A percentile compares a stretch with the other conserved stretches of the same genome.
phyloP scores from a whole-genome alignment of 495 filamentous ascomycete genomes.

The Glutinoglossum americanum region DNA sequence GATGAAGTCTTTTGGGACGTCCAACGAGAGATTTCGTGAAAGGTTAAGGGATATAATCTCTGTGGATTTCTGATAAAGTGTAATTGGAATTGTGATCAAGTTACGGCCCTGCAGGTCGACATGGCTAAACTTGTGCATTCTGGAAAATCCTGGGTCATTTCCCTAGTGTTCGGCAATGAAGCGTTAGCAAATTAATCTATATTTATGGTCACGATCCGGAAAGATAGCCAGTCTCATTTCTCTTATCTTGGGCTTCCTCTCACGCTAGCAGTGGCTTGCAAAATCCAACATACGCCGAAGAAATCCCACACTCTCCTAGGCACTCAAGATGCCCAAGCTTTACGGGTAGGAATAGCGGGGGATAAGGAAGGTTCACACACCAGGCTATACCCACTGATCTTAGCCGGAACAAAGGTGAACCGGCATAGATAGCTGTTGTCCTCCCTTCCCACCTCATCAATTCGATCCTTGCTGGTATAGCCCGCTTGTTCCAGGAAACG shows the following conservation, averaged over 20 bases:
- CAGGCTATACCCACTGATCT: conserved; percentile 48
- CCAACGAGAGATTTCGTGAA: conserved; percentile 73
- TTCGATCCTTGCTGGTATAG: conserved; percentile 64
- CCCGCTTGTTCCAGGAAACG: conserved; percentile 78
- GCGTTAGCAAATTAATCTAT: not conserved
- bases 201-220: not conserved
- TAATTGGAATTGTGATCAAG: conserved; percentile 84
- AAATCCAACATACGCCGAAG: too few species aligned
- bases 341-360: too few species aligned
- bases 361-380: not conserved
- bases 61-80: conserved; percentile 68
- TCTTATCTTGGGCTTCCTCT: not conserved
- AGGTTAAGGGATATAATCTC: conserved; percentile 93
- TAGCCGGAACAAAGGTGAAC: conserved; percentile 78
- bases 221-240: not conserved
- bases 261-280: too few species aligned
- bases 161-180: conserved; percentile 16
- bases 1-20: conserved; percentile 92
- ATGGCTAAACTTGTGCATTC: conserved; percentile 74
- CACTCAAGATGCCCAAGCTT: too few species aligned
- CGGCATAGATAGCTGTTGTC: conserved; percentile 94
- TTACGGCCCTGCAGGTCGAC: conserved; percentile 84
- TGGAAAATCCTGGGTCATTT: conserved; percentile 58
- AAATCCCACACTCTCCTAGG: too few species aligned
- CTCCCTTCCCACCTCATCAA: conserved; percentile 92